Evolutionary conservation across 148 eudicot species (phyloP).

Genomic region (Diospyros kaki): DNA sequence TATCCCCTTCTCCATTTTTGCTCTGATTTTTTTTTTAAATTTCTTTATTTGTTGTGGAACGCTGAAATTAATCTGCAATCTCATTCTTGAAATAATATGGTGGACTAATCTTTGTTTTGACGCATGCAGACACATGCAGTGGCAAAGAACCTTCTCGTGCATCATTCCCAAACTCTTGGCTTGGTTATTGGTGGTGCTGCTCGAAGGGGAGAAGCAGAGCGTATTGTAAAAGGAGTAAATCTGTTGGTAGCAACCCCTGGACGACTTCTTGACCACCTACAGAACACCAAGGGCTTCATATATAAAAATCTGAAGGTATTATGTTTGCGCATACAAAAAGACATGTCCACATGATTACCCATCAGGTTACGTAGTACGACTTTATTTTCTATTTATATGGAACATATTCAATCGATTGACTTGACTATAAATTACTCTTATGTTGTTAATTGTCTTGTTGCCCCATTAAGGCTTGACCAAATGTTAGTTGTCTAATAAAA

Average conservation of each 20-base stretch:
- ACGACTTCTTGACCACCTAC: conserved; percentile 91
- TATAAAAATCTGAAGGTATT: conserved; percentile 71
- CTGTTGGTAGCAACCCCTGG: conserved; percentile 89
- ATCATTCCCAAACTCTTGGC: conserved; percentile 88
- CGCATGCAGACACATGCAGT: conserved; percentile 80
- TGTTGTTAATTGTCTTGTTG: neutral
- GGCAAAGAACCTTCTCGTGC: conserved; percentile 73
- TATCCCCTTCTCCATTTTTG: neutral
- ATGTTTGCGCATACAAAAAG: neutral
- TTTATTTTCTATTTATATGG: neutral
- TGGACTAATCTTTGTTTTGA: neutral
- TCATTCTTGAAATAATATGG: neutral
- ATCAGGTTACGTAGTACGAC: neutral
- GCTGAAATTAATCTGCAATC: neutral
- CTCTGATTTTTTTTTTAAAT: neutral
- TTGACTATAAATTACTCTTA: neutral
- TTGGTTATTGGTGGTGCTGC: conserved; percentile 84
- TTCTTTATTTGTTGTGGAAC: too few species aligned
- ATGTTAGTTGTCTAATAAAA: neutral
- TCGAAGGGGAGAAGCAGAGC: conserved; percentile 75
- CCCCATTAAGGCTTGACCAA: neutral
- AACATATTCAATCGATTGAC: neutral
- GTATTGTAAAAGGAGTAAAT: conserved; percentile 79
- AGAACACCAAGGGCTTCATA: conserved; percentile 73
- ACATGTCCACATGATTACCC: neutral